phyloP scores from a whole-genome alignment of 371 early-diverging fungal species.

The Mortierella sp. region DNA sequence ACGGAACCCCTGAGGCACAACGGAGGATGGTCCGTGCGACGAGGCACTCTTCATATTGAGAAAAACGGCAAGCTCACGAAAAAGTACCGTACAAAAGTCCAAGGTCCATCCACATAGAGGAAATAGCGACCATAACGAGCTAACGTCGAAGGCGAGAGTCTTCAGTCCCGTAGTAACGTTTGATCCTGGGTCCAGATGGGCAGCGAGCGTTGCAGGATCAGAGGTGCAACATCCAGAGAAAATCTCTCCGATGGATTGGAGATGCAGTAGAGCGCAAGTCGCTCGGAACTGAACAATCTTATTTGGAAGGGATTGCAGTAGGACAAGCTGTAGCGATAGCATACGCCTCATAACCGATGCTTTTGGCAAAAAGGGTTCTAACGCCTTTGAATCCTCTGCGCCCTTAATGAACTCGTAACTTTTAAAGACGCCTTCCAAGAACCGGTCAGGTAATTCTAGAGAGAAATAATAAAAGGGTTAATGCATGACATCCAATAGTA shows the following conservation, averaged over 20 bases:
- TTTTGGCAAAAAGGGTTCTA: constrained; percentile 47
- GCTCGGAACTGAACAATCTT: constrained; percentile 43
- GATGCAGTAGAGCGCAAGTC: constrained; percentile 37
- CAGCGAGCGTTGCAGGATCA: constrained; percentile 31
- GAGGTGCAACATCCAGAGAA: constrained; percentile 51
- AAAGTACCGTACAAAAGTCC: constrained; percentile 53
- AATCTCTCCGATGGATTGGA: constrained; percentile 52
- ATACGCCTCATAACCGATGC: constrained; percentile 42
- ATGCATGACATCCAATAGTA: background rate
- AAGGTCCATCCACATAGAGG: constrained; percentile 49
- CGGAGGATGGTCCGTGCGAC: constrained; percentile 10
- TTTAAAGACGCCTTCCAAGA: constrained; percentile 45
- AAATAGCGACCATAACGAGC: constrained; percentile 45
- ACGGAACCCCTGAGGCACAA: constrained; percentile 2
- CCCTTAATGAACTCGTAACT: constrained; percentile 45
- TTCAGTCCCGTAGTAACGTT: constrained; percentile 18
- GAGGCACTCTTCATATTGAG: constrained; percentile 31
- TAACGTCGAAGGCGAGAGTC: constrained; percentile 39
- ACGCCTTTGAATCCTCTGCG: constrained; percentile 38
- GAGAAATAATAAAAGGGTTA: background rate
- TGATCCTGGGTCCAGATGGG: constrained; percentile 36
- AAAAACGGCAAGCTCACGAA: constrained; percentile 48
- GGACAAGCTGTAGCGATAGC: constrained; percentile 48
- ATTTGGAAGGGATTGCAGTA: constrained; percentile 43
- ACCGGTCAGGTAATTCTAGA: constrained; percentile 43